Base-by-base conservation (phyloP, 192 early-diverging fungal species). In the Lunasporangiospora selenospora region DNA sequence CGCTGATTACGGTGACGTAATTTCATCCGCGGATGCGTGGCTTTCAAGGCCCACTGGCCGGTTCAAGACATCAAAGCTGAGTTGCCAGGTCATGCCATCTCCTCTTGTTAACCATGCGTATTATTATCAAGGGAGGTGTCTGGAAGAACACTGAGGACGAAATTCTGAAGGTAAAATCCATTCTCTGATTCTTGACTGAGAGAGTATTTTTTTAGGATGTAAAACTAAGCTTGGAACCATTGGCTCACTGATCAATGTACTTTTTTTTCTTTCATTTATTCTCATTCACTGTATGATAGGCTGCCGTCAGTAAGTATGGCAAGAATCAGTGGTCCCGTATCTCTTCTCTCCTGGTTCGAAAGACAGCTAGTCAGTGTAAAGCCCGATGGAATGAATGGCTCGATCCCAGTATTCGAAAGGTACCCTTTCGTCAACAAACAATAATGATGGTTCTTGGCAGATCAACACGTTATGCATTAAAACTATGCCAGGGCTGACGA, bases 71-170 rank as follows among this genome's bases (percentile, higher is more conserved):
- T n/a, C n/a, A n/a, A n/a, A n/a, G n/a, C n/a, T n/a, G n/a, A n/a
- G n/a, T n/a, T n/a, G n/a, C n/a, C n/a, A n/a, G n/a, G 40, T 30
- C 24, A 26, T 13, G 15, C 9, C 21, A 47, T 2, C 45, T 27
- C 45, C 6, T 10, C 45, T 6, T 41, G 4, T 34, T 45, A 21
- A 54, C 31, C 59, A 84, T 84, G 83, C 80, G 77, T 54, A 77
- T 85, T 30, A 81, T 88, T 42, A 82, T 94, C 62, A 93, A 95
- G 63, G 97, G 97, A 36, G 96, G 97, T 41, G 92, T 97, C 62
- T 99, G 97, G 97, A 97, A 96, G 70, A 99, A 99, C 83, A 96
- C 96, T 29, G 97, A 99, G 83, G 97, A 98, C 86, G 95, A 97
- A 78, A 92, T 96, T 67, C 88, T 97, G 66, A 96, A 90, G 77